These are phyloP conservation scores for Massariosphaeria phaeospora DNA, from an alignment of 495 filamentous ascomycete species.

Conservation along the genomic window DNA sequence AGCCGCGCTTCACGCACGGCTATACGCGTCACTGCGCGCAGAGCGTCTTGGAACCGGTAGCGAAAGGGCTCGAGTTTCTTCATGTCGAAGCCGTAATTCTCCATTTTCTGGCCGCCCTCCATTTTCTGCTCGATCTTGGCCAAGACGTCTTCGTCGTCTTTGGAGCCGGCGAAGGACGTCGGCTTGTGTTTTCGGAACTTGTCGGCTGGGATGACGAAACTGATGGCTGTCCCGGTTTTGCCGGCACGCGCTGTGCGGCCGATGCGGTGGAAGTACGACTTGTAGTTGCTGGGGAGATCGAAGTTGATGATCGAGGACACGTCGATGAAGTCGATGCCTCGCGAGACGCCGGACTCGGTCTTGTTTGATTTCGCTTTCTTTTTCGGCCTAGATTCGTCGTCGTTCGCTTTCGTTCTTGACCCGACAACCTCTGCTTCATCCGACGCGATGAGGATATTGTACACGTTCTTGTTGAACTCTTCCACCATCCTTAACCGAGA, in stretches of 20 bases:
- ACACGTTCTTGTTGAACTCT: constrained; percentile 92
- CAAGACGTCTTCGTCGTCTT: constrained; percentile 73
- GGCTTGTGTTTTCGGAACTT: constrained; percentile 82
- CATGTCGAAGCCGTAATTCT: constrained; percentile 93
- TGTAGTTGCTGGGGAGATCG: constrained; percentile 81
- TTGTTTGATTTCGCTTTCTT: constrained; percentile 65
- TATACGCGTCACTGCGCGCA: constrained; percentile 72
- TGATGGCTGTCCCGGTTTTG: constrained; percentile 87
- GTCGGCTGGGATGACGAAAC: constrained; percentile 78
- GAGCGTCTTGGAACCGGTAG: constrained; percentile 88
- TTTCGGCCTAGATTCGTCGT: constrained; percentile 35
- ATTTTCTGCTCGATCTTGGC: constrained; percentile 46
- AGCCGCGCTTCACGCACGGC: constrained; percentile 86
- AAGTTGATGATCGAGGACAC: constrained; percentile 91
- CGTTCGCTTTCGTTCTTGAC: constrained; percentile 44
- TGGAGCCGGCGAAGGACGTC: constrained; percentile 64
- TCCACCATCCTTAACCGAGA: constrained; percentile 90
- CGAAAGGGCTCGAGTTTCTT: constrained; percentile 84
- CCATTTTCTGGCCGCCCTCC: constrained; percentile 71
- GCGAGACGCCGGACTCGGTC: constrained; percentile 86
- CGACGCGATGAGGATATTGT: constrained; percentile 94
- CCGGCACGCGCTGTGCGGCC: constrained; percentile 89
- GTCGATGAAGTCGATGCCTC: constrained; percentile 94
- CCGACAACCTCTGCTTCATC: constrained; percentile 87
- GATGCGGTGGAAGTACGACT: constrained; percentile 92